phyloP scores from a whole-genome alignment of 2,329 filamentous ascomycete species.

The Microcyclospora tardicrescens region DNA sequence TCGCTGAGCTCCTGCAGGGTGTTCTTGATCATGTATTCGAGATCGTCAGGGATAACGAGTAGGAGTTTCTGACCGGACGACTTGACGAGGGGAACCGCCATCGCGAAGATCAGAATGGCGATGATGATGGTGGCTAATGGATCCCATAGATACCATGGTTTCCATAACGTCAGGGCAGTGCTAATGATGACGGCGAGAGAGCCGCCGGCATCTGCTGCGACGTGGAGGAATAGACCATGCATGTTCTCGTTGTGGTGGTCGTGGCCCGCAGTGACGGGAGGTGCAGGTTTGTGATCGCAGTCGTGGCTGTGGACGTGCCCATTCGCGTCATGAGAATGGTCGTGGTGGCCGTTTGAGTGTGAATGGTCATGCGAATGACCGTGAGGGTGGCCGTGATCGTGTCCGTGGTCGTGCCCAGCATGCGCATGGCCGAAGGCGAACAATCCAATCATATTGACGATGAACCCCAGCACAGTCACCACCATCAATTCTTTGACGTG shows the following conservation, averaged over 20 bases:
- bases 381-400: constrained; percentile 43
- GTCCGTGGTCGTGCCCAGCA: constrained; percentile 31
- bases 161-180: constrained; percentile 73
- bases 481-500: constrained; percentile 75
- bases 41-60: constrained; percentile 68
- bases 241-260: constrained; percentile 78
- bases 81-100: constrained; percentile 74
- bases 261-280: constrained; percentile 23
- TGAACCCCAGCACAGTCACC: constrained; percentile 72
- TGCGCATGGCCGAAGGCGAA: constrained; percentile 59
- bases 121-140: constrained; percentile 89
- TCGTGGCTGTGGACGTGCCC: constrained; percentile 9
- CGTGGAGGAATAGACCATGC: constrained; percentile 92
- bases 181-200: constrained; percentile 90
- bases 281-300: constrained; percentile 14
- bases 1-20: constrained; percentile 71
- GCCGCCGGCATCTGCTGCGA: constrained; percentile 86
- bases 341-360: constrained; percentile 26
- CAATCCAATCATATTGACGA: constrained; percentile 88
- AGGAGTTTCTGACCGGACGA: constrained; percentile 73
- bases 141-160: constrained; percentile 89
- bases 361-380: constrained; percentile 23
- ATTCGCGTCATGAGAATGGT: constrained; percentile 22
- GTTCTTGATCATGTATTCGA: constrained; percentile 80
- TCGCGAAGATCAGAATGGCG: constrained; percentile 83